Evolutionary conservation across 768 basidiomycete species (phyloP).

Genomic region (Kwoniella botswanensis): DNA sequence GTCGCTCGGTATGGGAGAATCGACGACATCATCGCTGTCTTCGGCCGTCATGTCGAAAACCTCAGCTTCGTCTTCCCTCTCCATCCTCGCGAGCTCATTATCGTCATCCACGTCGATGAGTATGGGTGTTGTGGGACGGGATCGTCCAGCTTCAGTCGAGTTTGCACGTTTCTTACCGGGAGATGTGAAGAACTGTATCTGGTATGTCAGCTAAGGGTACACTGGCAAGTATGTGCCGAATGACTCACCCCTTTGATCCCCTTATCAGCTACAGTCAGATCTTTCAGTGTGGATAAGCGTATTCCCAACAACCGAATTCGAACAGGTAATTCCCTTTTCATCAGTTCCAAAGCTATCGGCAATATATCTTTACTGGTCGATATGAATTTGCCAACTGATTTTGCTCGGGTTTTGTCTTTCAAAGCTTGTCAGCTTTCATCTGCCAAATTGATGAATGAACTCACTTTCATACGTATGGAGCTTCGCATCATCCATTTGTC

Average conservation of each 20-base stretch:
- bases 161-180: slow-evolving; percentile 59
- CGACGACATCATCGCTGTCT: slow-evolving; percentile 29
- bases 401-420: slow-evolving; percentile 73
- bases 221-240: slow-evolving; percentile 60
- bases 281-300: slow-evolving; percentile 84
- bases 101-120: slow-evolving; percentile 15
- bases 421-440: slow-evolving; percentile 59
- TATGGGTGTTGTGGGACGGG: slow-evolving; percentile 11
- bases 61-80: slow-evolving; percentile 28
- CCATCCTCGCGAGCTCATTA: slow-evolving; percentile 15
- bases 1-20: slow-evolving; percentile 20
- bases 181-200: slow-evolving; percentile 49
- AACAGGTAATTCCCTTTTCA: slow-evolving; percentile 78
- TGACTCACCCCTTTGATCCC: slow-evolving; percentile 74
- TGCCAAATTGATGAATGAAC: slow-evolving; percentile 44
- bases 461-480: slow-evolving; percentile 82
- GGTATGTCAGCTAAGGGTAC: neutral
- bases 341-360: slow-evolving; percentile 79
- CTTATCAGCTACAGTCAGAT: slow-evolving; percentile 65
- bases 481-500: slow-evolving; percentile 24
- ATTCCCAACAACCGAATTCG: slow-evolving; percentile 84
- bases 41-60: slow-evolving; percentile 27
- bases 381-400: slow-evolving; percentile 78
- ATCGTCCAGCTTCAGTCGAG: slow-evolving; percentile 31
- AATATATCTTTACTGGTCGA: slow-evolving; percentile 77